phyloP scores from a whole-genome alignment of 345 rosid genomes.

The Bruguiera gymnorhiza region DNA sequence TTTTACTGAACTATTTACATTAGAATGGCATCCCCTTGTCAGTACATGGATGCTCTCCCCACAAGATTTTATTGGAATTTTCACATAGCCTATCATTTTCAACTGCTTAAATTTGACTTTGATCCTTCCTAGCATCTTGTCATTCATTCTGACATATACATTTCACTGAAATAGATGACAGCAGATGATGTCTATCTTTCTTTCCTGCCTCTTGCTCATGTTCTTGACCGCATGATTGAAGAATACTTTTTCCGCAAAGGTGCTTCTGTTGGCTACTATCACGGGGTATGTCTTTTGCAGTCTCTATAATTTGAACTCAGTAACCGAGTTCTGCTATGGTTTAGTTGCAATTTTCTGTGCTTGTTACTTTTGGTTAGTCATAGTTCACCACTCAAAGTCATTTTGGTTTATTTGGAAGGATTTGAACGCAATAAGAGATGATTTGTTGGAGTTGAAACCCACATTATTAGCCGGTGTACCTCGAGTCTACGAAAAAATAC shows the following conservation, averaged over 20 bases:
- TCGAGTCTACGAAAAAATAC: slow-evolving; percentile 81
- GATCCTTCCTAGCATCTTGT: background rate
- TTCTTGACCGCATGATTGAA: slow-evolving; percentile 80
- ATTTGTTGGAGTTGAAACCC: slow-evolving; percentile 79
- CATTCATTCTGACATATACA: slow-evolving; percentile 11
- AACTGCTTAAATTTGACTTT: background rate
- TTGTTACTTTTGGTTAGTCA: background rate
- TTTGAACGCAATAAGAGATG: slow-evolving; percentile 79
- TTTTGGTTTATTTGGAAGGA: slow-evolving; percentile 40
- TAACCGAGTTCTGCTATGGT: too few species aligned
- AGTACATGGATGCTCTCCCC: background rate
- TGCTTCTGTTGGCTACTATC: slow-evolving; percentile 93
- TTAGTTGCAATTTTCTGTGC: background rate
- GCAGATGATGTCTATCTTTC: slow-evolving; percentile 82
- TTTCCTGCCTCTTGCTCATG: slow-evolving; percentile 91
- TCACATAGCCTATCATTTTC: background rate
- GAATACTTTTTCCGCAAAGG: slow-evolving; percentile 85
- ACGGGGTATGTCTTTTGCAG: slow-evolving; percentile 57
- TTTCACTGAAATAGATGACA: slow-evolving; percentile 58
- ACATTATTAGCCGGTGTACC: slow-evolving; percentile 94
- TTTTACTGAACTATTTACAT: background rate
- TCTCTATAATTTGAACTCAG: too few species aligned
- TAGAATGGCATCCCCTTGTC: background rate
- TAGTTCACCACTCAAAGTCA: background rate
- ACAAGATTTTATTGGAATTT: background rate